These are phyloP conservation scores for Solanum commersonii DNA, from an alignment of 257 asterid species.

Conservation along the genomic window DNA sequence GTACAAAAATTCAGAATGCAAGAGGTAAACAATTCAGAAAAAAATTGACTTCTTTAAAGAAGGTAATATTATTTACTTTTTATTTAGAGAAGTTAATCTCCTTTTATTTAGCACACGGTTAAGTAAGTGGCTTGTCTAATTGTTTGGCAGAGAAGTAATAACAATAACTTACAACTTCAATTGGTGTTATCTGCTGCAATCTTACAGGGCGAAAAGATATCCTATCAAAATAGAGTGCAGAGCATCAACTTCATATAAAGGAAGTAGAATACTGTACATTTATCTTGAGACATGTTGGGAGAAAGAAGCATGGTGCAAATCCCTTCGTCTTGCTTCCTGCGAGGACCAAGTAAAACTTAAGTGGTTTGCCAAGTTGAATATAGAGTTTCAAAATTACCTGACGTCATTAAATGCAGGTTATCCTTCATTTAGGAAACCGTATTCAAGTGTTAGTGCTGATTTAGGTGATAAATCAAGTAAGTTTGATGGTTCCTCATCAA, in stretches of 20 bases:
- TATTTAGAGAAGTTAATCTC: neutral
- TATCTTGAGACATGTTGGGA: constrained; percentile 93
- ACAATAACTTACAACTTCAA: constrained; percentile 40
- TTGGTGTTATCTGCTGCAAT: constrained; percentile 35
- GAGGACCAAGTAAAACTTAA: constrained; percentile 31
- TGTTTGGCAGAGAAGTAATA: constrained; percentile 32
- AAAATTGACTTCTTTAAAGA: neutral
- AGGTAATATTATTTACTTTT: neutral
- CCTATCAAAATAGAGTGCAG: constrained; percentile 85
- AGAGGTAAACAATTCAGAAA: neutral
- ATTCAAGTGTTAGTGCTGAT: constrained; percentile 30
- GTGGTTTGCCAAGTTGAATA: constrained; percentile 57
- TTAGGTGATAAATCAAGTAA: constrained; percentile 48
- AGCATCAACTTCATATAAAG: constrained; percentile 50
- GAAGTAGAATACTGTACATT: constrained; percentile 52
- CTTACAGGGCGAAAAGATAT: constrained; percentile 81
- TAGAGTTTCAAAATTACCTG: constrained; percentile 66
- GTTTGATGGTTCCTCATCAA: constrained; percentile 73
- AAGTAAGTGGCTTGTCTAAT: neutral
- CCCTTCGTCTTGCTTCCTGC: constrained; percentile 81
- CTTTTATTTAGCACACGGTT: neutral
- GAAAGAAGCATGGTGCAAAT: constrained; percentile 97
- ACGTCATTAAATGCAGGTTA: constrained; percentile 60
- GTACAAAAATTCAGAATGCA: neutral
- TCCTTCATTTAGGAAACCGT: constrained; percentile 78